Evolutionary conservation across 1,284 basidiomycete genomes (phyloP), one percentile per base, ranked within the genome.

Genomic region (Fomitopsis schrenkii): DNA sequence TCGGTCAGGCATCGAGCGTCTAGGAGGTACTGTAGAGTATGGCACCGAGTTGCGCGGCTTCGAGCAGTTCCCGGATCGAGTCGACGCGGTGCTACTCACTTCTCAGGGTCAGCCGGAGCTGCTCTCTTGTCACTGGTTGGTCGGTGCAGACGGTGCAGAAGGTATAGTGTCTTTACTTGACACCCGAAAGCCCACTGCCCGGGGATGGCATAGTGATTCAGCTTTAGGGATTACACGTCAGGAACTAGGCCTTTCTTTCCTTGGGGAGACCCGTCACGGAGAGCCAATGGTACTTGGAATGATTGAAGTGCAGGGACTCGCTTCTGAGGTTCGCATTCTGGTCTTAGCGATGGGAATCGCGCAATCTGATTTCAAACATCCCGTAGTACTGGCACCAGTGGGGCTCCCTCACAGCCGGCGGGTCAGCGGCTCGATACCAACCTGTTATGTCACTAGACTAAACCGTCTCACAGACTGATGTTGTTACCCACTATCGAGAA

Each of bases 101-200:
- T 48, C 19, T 22, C n/a, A 35, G 19, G 58, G 55, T 44, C 30
- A 14, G 3, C 3, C n/a, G 5, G 59, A 64, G 30, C 59, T 36
- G 63, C 55, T 68, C 26, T n/a, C 56, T 8, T 57, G 58, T 28
- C 58, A 58, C 7, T 75, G 61, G 35, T 40, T 77, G 5, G 62
- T 77, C 9, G 76, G 76, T 6, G 68, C 74, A 6, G 75, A 77
- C 63, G 76, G 76, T 15, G 75, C 71, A 9, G 68, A 65, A 67
- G 71, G 75, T 76, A 38, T 40, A 10, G 56, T 10, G 30, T 17
- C 50, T 15, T 44, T 55, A 35, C 38, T 40, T 12, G 9, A 10
- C 22, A 26, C 35, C 7, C 44, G 59, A 9, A 36, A 33, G 30
- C 40, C 14, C 38, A 14, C 12, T 15, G 5, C 9, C 22, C 22